These are phyloP conservation scores for Acidomyces sp. DNA, from an alignment of 495 filamentous ascomycete species.

Conservation along the genomic window DNA sequence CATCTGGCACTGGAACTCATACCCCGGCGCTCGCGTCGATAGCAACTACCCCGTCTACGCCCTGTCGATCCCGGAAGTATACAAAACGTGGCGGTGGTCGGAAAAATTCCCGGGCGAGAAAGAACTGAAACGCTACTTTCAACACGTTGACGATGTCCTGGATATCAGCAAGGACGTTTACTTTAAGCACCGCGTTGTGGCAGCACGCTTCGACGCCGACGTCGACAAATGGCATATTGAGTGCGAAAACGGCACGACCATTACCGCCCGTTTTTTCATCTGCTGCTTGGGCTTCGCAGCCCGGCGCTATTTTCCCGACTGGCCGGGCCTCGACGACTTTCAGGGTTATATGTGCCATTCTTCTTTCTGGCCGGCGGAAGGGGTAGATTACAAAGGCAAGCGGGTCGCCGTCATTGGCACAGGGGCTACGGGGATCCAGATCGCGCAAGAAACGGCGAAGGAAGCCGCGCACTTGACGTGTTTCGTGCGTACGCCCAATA, in stretches of 20 bases:
- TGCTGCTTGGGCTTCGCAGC: constrained; percentile 26
- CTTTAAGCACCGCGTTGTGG: constrained; percentile 37
- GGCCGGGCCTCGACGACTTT: constrained; percentile 29
- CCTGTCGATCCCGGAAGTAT: constrained; percentile 38
- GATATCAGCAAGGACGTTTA: constrained; percentile 39
- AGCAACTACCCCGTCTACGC: constrained; percentile 39
- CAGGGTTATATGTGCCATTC: constrained; percentile 39
- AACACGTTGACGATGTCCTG: constrained; percentile 41
- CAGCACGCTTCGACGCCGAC: constrained; percentile 34
- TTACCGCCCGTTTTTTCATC: constrained; percentile 37
- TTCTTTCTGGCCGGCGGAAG: constrained; percentile 40
- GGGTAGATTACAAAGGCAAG: constrained; percentile 37
- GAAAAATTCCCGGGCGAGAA: constrained; percentile 38
- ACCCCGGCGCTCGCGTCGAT: constrained; percentile 34
- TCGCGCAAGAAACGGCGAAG: constrained; percentile 32
- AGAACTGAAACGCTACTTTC: constrained; percentile 43
- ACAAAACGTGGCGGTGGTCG: constrained; percentile 42
- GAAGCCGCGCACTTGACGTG: constrained; percentile 32
- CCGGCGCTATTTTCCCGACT: constrained; percentile 29
- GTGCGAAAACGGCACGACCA: constrained; percentile 27
- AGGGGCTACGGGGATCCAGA: constrained; percentile 45
- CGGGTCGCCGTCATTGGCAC: constrained; percentile 44
- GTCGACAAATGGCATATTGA: constrained; percentile 29
- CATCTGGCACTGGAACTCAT: constrained; percentile 19
- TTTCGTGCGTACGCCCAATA: constrained; percentile 40